Conservation (phyloP, 352 stramenopile genomes). For the Phytophthora capsici region DNA sequence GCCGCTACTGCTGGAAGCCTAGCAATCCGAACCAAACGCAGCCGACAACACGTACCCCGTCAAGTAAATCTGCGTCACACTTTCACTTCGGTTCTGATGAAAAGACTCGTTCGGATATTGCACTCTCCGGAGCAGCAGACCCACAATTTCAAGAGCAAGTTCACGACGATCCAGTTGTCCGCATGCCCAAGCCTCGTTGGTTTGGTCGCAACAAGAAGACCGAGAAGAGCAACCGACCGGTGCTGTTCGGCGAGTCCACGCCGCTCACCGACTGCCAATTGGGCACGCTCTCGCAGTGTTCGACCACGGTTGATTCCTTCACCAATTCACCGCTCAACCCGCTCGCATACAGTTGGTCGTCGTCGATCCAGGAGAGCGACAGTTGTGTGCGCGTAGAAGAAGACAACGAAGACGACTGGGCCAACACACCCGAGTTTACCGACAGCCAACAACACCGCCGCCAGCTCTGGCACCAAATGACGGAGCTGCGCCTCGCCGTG, state of each 20-base stretch:
- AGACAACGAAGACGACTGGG: constrained; percentile 40
- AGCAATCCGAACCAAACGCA: background rate
- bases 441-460: constrained; percentile 34
- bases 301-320: constrained; percentile 21
- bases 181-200: constrained; percentile 26
- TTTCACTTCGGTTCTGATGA: constrained; percentile 10
- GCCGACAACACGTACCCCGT: constrained; percentile 3
- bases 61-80: background rate
- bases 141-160: constrained; percentile 9
- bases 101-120: background rate
- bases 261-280: constrained; percentile 32
- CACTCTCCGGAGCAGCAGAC: background rate
- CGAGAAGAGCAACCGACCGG: constrained; percentile 21
- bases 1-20: constrained; percentile 21
- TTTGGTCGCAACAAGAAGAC: constrained; percentile 36
- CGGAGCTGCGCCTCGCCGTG: constrained; percentile 46
- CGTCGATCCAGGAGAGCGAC: constrained; percentile 28
- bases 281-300: constrained; percentile 34
- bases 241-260: constrained; percentile 33
- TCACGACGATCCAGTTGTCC: background rate
- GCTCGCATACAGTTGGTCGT: constrained; percentile 32
- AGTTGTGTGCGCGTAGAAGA: constrained; percentile 35
- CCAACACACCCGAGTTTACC: constrained; percentile 38
- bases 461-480: constrained; percentile 50
- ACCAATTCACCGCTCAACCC: constrained; percentile 30